Conservation (phyloP, 2,329 filamentous ascomycete species). For the Apiospora hydei region DNA sequence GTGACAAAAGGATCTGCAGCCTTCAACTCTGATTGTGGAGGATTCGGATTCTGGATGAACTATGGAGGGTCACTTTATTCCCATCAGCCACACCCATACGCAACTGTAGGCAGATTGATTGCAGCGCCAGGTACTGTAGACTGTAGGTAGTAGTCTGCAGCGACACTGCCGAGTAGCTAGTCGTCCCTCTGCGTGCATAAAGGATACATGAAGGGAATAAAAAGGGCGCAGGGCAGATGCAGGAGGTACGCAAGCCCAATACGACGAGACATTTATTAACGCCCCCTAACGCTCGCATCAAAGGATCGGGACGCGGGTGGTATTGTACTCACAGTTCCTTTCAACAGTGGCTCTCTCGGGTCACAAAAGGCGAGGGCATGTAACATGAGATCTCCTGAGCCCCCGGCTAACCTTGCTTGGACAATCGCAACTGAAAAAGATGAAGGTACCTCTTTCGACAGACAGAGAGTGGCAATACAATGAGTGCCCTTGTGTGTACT, state of each 20-base stretch:
- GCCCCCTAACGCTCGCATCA: background rate
- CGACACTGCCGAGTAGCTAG: background rate
- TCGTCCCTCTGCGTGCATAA: background rate
- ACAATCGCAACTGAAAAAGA: background rate
- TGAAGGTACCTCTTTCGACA: background rate
- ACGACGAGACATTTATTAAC: slow-evolving; percentile 5
- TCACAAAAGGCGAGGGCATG: background rate
- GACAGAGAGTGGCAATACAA: background rate
- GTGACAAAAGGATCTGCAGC: slow-evolving; percentile 19
- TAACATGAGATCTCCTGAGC: slow-evolving; percentile 15
- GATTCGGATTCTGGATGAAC: slow-evolving; percentile 15
- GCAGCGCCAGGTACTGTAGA: background rate
- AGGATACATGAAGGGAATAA: background rate
- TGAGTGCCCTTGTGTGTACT: background rate
- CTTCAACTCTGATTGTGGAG: slow-evolving; percentile 15
- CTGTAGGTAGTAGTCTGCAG: background rate
- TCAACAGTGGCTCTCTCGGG: background rate
- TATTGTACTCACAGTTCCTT: background rate
- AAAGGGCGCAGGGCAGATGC: background rate
- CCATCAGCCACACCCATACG: background rate
- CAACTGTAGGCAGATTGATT: background rate
- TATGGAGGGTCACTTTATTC: slow-evolving; percentile 6
- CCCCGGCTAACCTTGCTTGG: background rate
- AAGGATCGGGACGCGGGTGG: background rate
- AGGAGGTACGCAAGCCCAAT: slow-evolving; percentile 1